Conservation (phyloP, 2,329 filamentous ascomycete genomes). For the Colletotrichum tanaceti region DNA sequence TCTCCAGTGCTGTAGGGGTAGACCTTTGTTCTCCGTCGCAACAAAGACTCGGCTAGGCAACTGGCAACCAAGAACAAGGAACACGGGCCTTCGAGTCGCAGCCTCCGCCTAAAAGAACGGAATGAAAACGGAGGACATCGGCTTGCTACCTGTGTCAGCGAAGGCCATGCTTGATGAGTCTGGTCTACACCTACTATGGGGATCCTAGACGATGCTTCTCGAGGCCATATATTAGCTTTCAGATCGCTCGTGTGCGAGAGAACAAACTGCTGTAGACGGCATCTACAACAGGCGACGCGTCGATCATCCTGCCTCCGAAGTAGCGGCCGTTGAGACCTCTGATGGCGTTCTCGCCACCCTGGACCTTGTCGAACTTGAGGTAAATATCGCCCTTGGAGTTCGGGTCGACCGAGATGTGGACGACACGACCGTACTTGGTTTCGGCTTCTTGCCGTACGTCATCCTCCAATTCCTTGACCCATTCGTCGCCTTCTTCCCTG, state of each 20-base stretch:
- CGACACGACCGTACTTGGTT: constrained; percentile 94
- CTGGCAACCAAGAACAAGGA: neutral
- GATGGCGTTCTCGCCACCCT: constrained; percentile 96
- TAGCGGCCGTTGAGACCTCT: constrained; percentile 97
- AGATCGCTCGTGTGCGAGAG: constrained; percentile 85
- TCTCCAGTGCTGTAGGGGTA: constrained; percentile 34
- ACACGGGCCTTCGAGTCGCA: neutral
- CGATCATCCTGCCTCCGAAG: constrained; percentile 93
- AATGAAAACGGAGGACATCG: neutral
- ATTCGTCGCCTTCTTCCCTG: constrained; percentile 86
- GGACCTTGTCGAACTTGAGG: constrained; percentile 96
- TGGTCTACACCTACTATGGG: constrained; percentile 14
- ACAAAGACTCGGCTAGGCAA: constrained; percentile 16
- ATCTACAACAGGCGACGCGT: constrained; percentile 95
- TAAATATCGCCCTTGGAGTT: constrained; percentile 97
- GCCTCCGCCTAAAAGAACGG: neutral
- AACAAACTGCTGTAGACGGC: constrained; percentile 98
- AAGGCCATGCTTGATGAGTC: neutral
- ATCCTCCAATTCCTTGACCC: constrained; percentile 93
- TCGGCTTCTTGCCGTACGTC: constrained; percentile 95
- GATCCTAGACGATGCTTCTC: constrained; percentile 61
- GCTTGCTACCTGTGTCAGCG: constrained; percentile 17
- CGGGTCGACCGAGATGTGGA: constrained; percentile 94
- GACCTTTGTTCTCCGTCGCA: constrained; percentile 23
- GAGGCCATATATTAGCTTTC: constrained; percentile 67